Conservation (phyloP, 805 yeast genomes). For the Candida golubevii region DNA sequence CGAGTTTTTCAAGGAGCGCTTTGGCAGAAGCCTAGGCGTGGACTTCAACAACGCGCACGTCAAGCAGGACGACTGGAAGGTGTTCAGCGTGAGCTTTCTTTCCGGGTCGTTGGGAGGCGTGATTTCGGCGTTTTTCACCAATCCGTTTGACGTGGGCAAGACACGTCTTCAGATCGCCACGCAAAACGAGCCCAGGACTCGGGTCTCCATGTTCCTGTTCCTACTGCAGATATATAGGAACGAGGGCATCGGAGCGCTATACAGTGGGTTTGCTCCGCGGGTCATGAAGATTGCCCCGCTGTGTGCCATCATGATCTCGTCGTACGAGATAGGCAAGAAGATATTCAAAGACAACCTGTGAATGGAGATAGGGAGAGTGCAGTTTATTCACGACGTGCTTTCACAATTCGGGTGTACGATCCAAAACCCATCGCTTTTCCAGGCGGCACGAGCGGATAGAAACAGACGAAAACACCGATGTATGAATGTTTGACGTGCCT, state of each 20-base stretch:
- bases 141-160: slow-evolving; percentile 97
- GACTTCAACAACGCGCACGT: slow-evolving; percentile 17
- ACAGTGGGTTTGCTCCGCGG: slow-evolving; percentile 82
- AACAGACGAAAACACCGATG: too few relatives aligned
- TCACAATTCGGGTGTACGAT: too few relatives aligned
- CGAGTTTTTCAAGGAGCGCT: slow-evolving; percentile 44
- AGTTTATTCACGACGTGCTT: too few relatives aligned
- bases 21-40: slow-evolving; percentile 21
- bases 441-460: too few relatives aligned
- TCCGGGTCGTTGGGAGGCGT: slow-evolving; percentile 84
- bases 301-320: slow-evolving; percentile 97
- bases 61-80: slow-evolving; percentile 32
- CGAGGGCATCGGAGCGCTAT: slow-evolving; percentile 84
- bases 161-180: slow-evolving; percentile 76
- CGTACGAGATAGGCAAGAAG: slow-evolving; percentile 84
- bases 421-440: too few relatives aligned
- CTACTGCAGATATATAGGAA: slow-evolving; percentile 55
- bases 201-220: slow-evolving; percentile 62
- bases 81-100: slow-evolving; percentile 62
- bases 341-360: slow-evolving; percentile 24
- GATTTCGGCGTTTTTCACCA: slow-evolving; percentile 80
- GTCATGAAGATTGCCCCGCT: slow-evolving; percentile 91
- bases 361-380: neutral
- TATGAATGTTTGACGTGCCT: too few relatives aligned
- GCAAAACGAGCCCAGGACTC: slow-evolving; percentile 19